These are phyloP conservation scores for Dacryopinax spathularia DNA, from an alignment of 768 basidiomycete species.

Conservation along the genomic window DNA sequence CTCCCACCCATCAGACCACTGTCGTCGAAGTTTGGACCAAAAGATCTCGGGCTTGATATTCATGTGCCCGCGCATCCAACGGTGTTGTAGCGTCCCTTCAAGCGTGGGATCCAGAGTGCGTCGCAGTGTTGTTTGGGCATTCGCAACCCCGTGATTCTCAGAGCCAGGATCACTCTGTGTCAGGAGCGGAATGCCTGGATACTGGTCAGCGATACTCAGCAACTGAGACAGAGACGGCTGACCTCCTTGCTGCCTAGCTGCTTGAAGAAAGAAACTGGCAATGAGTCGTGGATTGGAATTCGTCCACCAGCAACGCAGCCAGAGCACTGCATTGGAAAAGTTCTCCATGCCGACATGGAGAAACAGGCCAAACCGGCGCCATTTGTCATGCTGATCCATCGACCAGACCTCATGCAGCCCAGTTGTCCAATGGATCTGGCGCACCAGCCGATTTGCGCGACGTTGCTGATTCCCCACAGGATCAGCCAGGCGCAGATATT, in stretches of 20 bases:
- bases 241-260: background rate
- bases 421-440: conserved; percentile 26
- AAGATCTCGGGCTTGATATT: conserved; percentile 33
- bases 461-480: conserved; percentile 10
- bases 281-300: background rate
- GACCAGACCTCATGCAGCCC: conserved; percentile 30
- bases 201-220: background rate
- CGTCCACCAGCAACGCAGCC: background rate
- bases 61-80: conserved; percentile 24
- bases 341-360: conserved; percentile 19
- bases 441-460: conserved; percentile 16
- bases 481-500: background rate
- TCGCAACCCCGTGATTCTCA: conserved; percentile 35
- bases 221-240: background rate
- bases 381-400: conserved; percentile 38
- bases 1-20: conserved; percentile 29
- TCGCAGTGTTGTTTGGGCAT: conserved; percentile 29
- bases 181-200: conserved; percentile 23
- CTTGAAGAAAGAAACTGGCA: background rate
- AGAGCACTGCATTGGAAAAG: background rate
- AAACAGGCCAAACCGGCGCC: conserved; percentile 27
- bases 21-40: conserved; percentile 24
- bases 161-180: conserved; percentile 34
- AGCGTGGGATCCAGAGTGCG: conserved; percentile 31
- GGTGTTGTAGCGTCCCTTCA: conserved; percentile 28